Base-by-base conservation (phyloP, 2,329 filamentous ascomycete genomes). In the Rhynchosporium secalis region DNA sequence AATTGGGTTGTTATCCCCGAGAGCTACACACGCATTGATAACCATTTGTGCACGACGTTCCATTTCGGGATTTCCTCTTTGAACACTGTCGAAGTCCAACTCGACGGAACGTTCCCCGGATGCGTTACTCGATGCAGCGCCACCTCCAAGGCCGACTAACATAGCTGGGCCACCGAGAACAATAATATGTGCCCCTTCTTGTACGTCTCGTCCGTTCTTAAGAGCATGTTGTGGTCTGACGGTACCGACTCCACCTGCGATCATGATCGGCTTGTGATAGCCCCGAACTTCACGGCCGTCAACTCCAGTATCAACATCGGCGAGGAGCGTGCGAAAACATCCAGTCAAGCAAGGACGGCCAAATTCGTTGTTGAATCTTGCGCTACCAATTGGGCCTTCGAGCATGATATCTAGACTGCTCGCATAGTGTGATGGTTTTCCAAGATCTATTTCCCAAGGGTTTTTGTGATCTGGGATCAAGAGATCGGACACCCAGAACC, bases 261-360 rank as follows among this genome's bases (percentile, higher is more conserved):
- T 92, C 91, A 97, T 96, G 75, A 96, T 97, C 9, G 95, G 95
- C 79, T 99, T 99, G 78, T 98, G 95, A 75, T 96, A 99, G 29
- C 95, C 95, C 69, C 94, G 85, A 72, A 91, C 84, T 69, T 96
- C 92, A 26, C 81, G 82, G 1, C 71, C 73, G 55, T 81, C 78
- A 64, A 83, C 80, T 46, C 84, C 84, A 61, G 85, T 81, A 49
- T 80, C 82, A 36, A 90, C 82, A 62, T 86, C 82, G 48, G 88
- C 90, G 36, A 96, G 85, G 43, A 99, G 83, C 0, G 95, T 99
- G 64, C 94, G 84, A 81, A 99, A 99, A 73, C 92, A 94, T 28
- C 95, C 95, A 2, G 89, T 85, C 12, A 96, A 88, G 72, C 89
- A 92, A 41, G 95, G 94, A 43, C 95, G 86, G 31, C 95, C 95